Conservation (phyloP, 768 basidiomycete species). For the Lentinula detonsa region DNA sequence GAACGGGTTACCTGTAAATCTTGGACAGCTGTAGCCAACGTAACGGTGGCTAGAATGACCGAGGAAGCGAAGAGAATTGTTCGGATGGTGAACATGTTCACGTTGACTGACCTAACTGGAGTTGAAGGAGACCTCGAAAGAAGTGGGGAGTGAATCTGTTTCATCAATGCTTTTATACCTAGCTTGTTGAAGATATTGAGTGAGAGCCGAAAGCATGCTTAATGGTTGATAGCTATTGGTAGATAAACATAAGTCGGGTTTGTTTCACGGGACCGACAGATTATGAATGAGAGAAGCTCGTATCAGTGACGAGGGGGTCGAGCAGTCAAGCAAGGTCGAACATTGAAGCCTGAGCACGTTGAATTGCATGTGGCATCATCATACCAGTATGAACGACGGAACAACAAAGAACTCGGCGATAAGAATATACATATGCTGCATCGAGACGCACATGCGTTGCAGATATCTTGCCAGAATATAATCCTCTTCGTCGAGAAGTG, state of each 20-base stretch:
- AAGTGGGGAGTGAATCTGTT: background rate
- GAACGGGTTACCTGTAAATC: conserved; percentile 5
- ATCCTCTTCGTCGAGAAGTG: background rate
- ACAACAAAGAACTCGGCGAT: background rate
- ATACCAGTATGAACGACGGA: background rate
- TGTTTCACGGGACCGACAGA: background rate
- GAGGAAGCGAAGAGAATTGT: background rate
- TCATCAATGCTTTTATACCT: background rate
- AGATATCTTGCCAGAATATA: background rate
- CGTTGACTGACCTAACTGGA: background rate
- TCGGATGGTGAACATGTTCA: background rate
- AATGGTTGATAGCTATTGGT: background rate
- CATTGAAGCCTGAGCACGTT: background rate
- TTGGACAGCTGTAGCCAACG: background rate
- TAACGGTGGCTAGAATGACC: background rate
- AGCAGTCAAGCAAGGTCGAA: background rate
- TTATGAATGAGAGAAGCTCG: background rate
- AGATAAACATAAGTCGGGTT: background rate
- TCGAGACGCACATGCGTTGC: background rate
- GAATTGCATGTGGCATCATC: background rate
- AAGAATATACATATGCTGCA: background rate
- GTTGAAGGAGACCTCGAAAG: background rate
- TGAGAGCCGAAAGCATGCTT: background rate
- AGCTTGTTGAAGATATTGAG: background rate
- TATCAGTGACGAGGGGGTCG: background rate